These are phyloP conservation scores for Clonostachys sp. DNA, from an alignment of 2,329 filamentous ascomycete genomes.

Conservation along the genomic window DNA sequence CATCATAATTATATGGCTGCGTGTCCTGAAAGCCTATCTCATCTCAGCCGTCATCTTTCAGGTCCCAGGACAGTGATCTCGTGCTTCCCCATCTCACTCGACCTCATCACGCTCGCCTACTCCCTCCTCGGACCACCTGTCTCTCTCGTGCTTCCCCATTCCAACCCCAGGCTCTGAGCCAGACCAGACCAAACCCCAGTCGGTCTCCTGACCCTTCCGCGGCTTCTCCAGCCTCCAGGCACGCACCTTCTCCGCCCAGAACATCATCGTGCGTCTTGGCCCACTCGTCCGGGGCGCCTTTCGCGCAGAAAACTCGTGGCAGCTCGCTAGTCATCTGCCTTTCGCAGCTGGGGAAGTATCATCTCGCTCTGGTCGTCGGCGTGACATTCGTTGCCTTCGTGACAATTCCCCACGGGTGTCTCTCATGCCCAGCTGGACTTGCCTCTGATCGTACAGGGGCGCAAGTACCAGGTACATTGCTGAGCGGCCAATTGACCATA, in stretches of 20 bases:
- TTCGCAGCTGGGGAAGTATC: background rate
- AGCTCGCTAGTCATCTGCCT: slow-evolving; percentile 4
- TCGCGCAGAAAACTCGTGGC: background rate
- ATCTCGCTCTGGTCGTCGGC: no score
- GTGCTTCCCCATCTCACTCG: background rate
- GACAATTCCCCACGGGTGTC: no score
- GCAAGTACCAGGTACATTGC: no score
- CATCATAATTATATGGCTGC: no score
- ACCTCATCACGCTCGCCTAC: background rate
- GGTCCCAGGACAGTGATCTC: background rate
- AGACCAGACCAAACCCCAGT: background rate
- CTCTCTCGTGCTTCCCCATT: background rate
- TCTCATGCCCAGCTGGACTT: no score
- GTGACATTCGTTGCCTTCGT: no score
- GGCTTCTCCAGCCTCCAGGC: background rate
- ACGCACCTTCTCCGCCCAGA: background rate
- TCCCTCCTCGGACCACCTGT: background rate
- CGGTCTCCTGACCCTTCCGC: background rate
- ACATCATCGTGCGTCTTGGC: slow-evolving; percentile 4
- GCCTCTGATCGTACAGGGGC: no score
- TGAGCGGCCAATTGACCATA: no score
- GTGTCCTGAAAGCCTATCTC: background rate
- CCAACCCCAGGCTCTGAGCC: background rate
- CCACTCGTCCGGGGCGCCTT: background rate
- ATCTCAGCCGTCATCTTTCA: background rate